phyloP scores from a whole-genome alignment of 176 grass and related monocot genomes.

The Pontederia paniculata region DNA sequence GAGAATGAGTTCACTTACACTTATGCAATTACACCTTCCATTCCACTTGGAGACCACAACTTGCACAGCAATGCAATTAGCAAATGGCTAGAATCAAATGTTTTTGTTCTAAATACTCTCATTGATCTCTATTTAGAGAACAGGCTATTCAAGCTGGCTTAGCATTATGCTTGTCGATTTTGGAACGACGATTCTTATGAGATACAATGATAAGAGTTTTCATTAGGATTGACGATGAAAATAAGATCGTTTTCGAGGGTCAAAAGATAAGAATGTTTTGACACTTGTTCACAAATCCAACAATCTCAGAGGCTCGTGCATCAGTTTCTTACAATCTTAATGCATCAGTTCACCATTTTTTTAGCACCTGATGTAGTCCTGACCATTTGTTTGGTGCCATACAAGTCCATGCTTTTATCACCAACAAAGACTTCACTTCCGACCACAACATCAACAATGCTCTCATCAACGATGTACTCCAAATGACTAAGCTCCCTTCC shows the following conservation, averaged over 20 bases:
- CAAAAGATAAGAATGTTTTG: conserved; percentile 26
- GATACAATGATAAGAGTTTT: conserved; percentile 28
- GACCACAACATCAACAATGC: conserved; percentile 17
- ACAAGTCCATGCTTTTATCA: conserved; percentile 50
- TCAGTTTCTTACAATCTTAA: too few species aligned
- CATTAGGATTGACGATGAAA: conserved; percentile 22
- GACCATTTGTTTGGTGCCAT: conserved; percentile 24
- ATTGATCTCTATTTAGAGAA: conserved; percentile 30
- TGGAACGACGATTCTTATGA: conserved; percentile 29
- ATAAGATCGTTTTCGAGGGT: too few species aligned
- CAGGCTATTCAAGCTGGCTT: conserved; percentile 17
- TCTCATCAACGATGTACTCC: conserved; percentile 66
- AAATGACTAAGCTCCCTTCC: conserved; percentile 27
- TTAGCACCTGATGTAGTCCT: conserved; percentile 36
- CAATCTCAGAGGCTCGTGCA: conserved; percentile 13
- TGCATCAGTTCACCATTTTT: conserved; percentile 21
- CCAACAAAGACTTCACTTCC: conserved; percentile 34
- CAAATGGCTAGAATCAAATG: conserved; percentile 41
- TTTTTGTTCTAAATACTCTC: conserved; percentile 31
- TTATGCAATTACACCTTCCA: conserved; percentile 29
- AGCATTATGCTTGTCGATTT: conserved; percentile 29
- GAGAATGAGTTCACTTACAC: conserved; percentile 66
- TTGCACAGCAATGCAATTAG: conserved; percentile 37
- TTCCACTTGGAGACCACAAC: conserved; percentile 27
- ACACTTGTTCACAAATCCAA: conserved; percentile 38